Evolutionary conservation across 2,329 filamentous ascomycete genomes (phyloP).

Genomic region (Pseudogymnoascus sp.): DNA sequence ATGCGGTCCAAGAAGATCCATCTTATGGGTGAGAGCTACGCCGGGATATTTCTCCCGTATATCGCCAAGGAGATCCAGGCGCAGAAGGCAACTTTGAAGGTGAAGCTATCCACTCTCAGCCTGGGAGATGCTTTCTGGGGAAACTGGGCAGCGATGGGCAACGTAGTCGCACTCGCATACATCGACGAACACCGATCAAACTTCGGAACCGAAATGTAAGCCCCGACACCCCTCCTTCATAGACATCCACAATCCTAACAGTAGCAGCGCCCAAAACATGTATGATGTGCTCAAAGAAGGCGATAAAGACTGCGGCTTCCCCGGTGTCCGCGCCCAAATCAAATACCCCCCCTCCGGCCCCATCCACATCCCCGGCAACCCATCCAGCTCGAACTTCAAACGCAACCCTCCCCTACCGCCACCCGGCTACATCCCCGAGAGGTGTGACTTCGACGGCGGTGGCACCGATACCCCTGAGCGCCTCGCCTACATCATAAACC

Average conservation of each 20-base stretch:
- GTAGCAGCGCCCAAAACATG: neutral
- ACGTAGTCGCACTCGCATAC: neutral
- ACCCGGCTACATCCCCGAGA: neutral
- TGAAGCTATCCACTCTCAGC: slow-evolving; percentile 3
- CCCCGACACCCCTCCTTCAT: neutral
- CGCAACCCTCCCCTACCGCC: neutral
- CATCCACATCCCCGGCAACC: slow-evolving; percentile 12
- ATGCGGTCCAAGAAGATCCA: slow-evolving; percentile 11
- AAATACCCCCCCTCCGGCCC: slow-evolving; percentile 10
- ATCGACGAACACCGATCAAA: neutral
- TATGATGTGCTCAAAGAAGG: neutral
- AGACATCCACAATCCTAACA: neutral
- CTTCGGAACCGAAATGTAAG: slow-evolving; percentile 12
- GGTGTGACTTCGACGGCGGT: neutral
- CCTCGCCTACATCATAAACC: neutral
- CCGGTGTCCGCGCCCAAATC: neutral
- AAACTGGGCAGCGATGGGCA: neutral
- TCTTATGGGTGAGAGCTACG: slow-evolving; percentile 14
- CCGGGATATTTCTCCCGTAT: slow-evolving; percentile 12
- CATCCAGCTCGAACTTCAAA: neutral
- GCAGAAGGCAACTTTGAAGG: neutral
- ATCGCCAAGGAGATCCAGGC: slow-evolving; percentile 7
- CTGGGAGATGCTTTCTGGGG: slow-evolving; percentile 4
- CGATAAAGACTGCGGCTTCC: slow-evolving; percentile 12
- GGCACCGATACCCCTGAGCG: slow-evolving; percentile 10